Conservation (phyloP, 768 basidiomycete species). For the Suillus bovinus region DNA sequence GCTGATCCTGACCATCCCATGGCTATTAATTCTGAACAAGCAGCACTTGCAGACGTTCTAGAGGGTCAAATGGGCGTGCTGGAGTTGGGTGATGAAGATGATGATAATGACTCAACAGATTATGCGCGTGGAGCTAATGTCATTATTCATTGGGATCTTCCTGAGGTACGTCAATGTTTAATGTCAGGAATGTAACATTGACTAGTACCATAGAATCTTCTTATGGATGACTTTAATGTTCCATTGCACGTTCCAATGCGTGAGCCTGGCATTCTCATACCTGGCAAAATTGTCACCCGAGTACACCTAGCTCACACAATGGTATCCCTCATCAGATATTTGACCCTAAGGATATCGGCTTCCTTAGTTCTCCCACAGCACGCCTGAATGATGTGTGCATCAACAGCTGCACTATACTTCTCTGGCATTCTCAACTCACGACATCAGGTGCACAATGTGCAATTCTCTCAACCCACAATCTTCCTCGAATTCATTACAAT, state of each 20-base stretch:
- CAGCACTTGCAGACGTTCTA: not conserved
- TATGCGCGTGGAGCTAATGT: not conserved
- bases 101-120: not conserved
- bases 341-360: conserved; percentile 7
- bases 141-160: not conserved
- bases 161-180: not conserved
- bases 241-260: not conserved
- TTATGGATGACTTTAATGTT: not conserved
- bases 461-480: conserved; percentile 15
- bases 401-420: conserved; percentile 15
- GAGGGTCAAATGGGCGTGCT: not conserved
- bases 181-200: not conserved
- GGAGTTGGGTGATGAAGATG: not conserved
- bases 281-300: not conserved
- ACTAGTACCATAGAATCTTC: not conserved
- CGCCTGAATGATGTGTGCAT: conserved; percentile 16
- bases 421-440: conserved; percentile 1
- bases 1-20: not conserved
- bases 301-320: not conserved
- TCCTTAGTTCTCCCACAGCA: conserved; percentile 9
- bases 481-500: conserved; percentile 11
- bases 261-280: not conserved
- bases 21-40: not conserved
- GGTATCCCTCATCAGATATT: conserved; percentile 9
- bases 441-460: not conserved